Evolutionary conservation across 441 rosid species (phyloP).

Genomic region (Melastoma candidum): DNA sequence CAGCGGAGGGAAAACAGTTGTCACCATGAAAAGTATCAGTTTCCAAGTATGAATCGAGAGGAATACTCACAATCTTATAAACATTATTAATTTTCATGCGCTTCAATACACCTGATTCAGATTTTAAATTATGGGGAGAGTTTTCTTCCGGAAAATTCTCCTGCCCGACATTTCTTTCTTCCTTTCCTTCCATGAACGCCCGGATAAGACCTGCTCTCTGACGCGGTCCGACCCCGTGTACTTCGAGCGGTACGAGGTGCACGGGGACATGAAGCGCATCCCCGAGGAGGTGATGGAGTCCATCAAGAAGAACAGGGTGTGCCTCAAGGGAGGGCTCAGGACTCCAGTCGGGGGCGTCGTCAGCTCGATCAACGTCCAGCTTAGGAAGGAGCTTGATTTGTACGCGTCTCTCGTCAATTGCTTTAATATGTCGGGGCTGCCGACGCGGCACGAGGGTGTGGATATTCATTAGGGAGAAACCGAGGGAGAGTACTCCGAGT

Average conservation of each 20-base stretch:
- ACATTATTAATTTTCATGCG: slow-evolving; percentile 46
- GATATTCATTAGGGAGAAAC: slow-evolving; percentile 98
- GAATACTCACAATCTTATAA: slow-evolving; percentile 42
- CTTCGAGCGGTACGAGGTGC: slow-evolving; percentile 75
- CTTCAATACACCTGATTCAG: slow-evolving; percentile 20
- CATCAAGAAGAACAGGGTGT: slow-evolving; percentile 83
- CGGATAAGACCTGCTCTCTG: too few species aligned
- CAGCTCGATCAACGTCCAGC: slow-evolving; percentile 65
- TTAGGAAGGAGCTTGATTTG: slow-evolving; percentile 85
- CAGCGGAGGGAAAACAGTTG: not conserved
- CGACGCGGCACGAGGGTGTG: slow-evolving; percentile 74
- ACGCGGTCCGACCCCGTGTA: slow-evolving; percentile 27
- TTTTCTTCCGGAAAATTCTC: too few species aligned
- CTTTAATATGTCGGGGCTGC: slow-evolving; percentile 70
- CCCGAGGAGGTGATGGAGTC: slow-evolving; percentile 77
- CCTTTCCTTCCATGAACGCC: too few species aligned
- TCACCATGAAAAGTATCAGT: not conserved
- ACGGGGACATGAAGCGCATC: slow-evolving; percentile 77
- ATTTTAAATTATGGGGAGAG: too few species aligned
- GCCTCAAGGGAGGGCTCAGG: slow-evolving; percentile 78
- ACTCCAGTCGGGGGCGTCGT: slow-evolving; percentile 98
- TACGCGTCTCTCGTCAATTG: slow-evolving; percentile 89
- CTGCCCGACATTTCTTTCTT: too few species aligned
- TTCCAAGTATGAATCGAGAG: not conserved
- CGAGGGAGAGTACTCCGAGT: slow-evolving; percentile 92